A percentile compares a stretch with the other conserved stretches of the same genome.
These are phyloP conservation scores for Coffea canephora DNA, from an alignment of 257 asterid genomes.

Conservation along the genomic window DNA sequence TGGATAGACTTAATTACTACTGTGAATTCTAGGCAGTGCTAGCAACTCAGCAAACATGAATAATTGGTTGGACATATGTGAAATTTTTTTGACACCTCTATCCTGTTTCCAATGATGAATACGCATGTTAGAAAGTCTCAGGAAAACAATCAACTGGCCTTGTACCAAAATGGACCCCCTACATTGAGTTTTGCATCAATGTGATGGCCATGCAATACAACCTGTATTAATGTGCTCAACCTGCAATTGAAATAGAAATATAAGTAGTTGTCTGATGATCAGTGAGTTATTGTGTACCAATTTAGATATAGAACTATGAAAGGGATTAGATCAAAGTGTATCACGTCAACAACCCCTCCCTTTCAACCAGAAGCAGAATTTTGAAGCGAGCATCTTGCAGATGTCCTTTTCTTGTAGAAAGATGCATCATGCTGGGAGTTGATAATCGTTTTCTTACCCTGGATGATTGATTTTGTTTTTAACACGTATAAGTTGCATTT, in stretches of 20 bases:
- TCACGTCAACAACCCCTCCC: too few relatives aligned
- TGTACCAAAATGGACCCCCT: not conserved
- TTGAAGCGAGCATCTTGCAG: not conserved
- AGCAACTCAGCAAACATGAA: not conserved
- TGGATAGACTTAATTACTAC: not conserved
- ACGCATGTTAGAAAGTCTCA: not conserved
- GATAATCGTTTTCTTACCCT: not conserved
- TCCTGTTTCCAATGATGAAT: not conserved
- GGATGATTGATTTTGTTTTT: not conserved
- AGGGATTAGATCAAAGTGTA: not conserved
- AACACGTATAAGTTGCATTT: not conserved
- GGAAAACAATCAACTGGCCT: not conserved
- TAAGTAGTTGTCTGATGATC: not conserved
- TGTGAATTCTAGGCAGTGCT: not conserved
- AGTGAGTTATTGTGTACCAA: too few relatives aligned
- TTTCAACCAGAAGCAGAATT: not conserved
- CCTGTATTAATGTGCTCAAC: not conserved
- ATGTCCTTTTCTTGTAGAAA: not conserved
- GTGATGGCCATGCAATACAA: not conserved
- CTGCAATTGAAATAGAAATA: not conserved
- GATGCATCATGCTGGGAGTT: not conserved
- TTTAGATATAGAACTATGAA: not conserved
- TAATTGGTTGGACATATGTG: not conserved
- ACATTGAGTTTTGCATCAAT: not conserved
- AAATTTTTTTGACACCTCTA: too few relatives aligned